Base-by-base conservation (phyloP, 768 basidiomycete species). In the Amanita inopinata region DNA sequence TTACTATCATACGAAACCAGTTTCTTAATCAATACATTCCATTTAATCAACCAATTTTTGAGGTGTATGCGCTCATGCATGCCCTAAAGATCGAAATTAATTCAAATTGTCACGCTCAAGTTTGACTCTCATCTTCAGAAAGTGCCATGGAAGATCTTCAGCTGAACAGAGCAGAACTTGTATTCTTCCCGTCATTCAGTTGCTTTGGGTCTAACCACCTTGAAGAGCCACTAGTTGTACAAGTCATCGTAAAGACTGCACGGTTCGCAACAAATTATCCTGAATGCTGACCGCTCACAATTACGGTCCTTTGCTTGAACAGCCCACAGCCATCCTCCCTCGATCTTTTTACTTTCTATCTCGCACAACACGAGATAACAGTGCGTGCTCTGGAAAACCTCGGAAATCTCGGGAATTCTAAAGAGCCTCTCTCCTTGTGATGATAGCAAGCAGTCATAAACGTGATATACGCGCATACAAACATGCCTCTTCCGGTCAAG, bases 381-480 rank as follows among this genome's bases (percentile, higher is more conserved):
- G 43, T 44, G 18, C 2, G 43, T 36, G 7, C 28, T 35, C 14
- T 5, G 15, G n/a, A n/a, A n/a, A n/a, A n/a, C n/a, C n/a, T n/a
- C n/a, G n/a, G n/a, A n/a, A n/a, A n/a, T n/a, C n/a, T n/a, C n/a
- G n/a, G n/a, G n/a, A n/a, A n/a, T n/a, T n/a, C n/a, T n/a, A 7
- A 28, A 28, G n/a, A 28, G 6, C 15, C 25, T 27, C 25, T 18
- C 18, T 18, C 17, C 1, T 10, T 5, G 6, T 19, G 12, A 34
- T 28, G 7, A 7, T 28, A 44, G 43, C 43, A 37, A 37, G 35
- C 19, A 28, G 20, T 44, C 1, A 27, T 36, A 17, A 28, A 28
- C 17, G 20, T 44, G 18, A 31, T 44, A 11, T 18, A 18, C 20
- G 35, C 43, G 43, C 43, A 44, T 44, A 44, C 30, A 44, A 33